phyloP scores from a whole-genome alignment of 768 basidiomycete genomes.

The Omphalotus guepiniiformis region DNA sequence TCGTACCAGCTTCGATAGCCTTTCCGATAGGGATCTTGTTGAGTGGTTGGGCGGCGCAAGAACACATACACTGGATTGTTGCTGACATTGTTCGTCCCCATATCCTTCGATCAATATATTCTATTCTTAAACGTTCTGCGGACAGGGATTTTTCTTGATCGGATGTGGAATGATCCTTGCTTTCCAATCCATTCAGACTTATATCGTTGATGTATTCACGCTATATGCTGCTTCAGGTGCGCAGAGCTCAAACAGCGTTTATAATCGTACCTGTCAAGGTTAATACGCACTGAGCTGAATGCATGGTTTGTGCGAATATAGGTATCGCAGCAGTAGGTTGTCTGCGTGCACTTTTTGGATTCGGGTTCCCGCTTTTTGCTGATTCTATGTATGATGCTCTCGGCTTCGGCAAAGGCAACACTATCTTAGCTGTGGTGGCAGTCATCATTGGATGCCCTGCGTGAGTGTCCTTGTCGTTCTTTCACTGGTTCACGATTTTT shows the following conservation, averaged over 20 bases:
- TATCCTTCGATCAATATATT: neutral
- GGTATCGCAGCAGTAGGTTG: conserved; percentile 50
- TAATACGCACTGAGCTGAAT: neutral
- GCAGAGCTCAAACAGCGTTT: conserved; percentile 11
- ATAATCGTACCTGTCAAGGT: neutral
- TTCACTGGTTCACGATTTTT: neutral
- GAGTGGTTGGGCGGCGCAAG: conserved; percentile 64
- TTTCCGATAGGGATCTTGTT: conserved; percentile 68
- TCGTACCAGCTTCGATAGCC: conserved; percentile 53
- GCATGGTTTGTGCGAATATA: conserved; percentile 38
- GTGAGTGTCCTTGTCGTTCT: conserved; percentile 26
- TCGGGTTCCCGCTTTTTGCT: conserved; percentile 76
- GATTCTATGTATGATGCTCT: conserved; percentile 60
- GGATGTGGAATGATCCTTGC: conserved; percentile 55
- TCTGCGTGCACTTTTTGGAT: conserved; percentile 64
- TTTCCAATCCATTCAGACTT: conserved; percentile 63
- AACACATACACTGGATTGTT: conserved; percentile 61
- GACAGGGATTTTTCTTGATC: conserved; percentile 53
- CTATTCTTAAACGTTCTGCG: neutral
- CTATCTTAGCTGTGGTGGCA: conserved; percentile 55
- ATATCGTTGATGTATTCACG: conserved; percentile 64
- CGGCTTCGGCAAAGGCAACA: conserved; percentile 68
- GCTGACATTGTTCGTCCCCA: conserved; percentile 52
- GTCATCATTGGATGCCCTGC: conserved; percentile 61
- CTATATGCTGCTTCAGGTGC: conserved; percentile 64